Evolutionary conservation across 2,329 filamentous ascomycete genomes (phyloP), one percentile per base, ranked within the genome.

Genomic region (Cladosporium sp.): DNA sequence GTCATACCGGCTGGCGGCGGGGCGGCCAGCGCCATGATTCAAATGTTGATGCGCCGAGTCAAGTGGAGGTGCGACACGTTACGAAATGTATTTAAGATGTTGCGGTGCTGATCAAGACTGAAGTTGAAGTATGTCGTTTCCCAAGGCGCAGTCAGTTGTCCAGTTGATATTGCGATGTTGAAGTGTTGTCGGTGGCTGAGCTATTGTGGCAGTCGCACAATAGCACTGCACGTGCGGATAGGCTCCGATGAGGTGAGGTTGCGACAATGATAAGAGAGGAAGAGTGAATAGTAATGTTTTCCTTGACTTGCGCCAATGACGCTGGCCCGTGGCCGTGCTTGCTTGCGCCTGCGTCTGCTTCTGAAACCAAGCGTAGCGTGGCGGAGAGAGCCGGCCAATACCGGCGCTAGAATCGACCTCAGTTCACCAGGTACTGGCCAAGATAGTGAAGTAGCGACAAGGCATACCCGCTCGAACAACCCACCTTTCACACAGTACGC

Each of bases 1-100:
- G 76, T 75, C 56, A 69, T 61, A 52, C 39, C 63, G 61, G 62
- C 69, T 51, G 56, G 65, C 58, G 58, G 70, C 51, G 65, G 65
- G 63, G 62, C 59, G 74, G 75, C 68, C 75, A 77, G 48, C 78
- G 79, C 59, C 81, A 81, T 70, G 78, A 74, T 67, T 84, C 59
- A 61, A 7, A 17, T 20, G 36, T 36, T 35, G 39, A 42, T 24
- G 28, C 15, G 25, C 28, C n/a, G n/a, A 17, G 9, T 37, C 20
- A 10, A 13, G 19, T 51, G n/a, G 3, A 24, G 17, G 7, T 1
- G 25, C 34, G 25, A 17, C 24, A n/a, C n/a, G 44, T 48, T 17
- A n/a, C 44, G 15, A 44, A n/a, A 15, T 22, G 9, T 25, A n/a
- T 25, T 44, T 22, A 20, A 44, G 22, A 44, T 44, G 36, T 39